Conservation (phyloP, 768 basidiomycete genomes). For the Albatrellus ellisii region DNA sequence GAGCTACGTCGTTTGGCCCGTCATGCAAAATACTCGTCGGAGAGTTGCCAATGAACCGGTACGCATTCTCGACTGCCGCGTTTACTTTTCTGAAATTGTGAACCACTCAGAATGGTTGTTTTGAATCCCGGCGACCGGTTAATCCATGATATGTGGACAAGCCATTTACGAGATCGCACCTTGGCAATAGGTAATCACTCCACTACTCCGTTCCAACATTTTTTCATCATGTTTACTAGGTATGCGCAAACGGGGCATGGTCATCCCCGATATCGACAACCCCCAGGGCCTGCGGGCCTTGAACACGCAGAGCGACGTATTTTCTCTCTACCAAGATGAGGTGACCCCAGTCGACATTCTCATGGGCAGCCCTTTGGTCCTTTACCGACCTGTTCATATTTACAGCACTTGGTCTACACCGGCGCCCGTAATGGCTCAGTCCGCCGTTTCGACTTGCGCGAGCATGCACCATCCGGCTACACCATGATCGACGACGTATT, state of each 20-base stretch:
- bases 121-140: background rate
- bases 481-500: constrained; percentile 29
- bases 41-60: background rate
- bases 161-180: constrained; percentile 33
- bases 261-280: constrained; percentile 36
- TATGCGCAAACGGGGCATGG: constrained; percentile 35
- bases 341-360: constrained; percentile 20
- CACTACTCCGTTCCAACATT: background rate
- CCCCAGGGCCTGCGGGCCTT: constrained; percentile 25
- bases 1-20: constrained; percentile 13
- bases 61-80: background rate
- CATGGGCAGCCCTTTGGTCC: background rate
- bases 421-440: constrained; percentile 42
- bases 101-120: background rate
- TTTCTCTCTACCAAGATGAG: constrained; percentile 39
- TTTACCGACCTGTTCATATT: background rate
- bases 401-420: constrained; percentile 13
- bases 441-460: constrained; percentile 37
- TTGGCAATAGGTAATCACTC: constrained; percentile 40
- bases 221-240: constrained; percentile 25
- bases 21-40: background rate
- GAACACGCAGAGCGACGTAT: constrained; percentile 48
- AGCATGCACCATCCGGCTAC: constrained; percentile 17
- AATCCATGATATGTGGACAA: constrained; percentile 42
- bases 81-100: background rate